These are phyloP conservation scores for Candida coquimbonensis DNA, from an alignment of 805 yeast species.

Conservation along the genomic window DNA sequence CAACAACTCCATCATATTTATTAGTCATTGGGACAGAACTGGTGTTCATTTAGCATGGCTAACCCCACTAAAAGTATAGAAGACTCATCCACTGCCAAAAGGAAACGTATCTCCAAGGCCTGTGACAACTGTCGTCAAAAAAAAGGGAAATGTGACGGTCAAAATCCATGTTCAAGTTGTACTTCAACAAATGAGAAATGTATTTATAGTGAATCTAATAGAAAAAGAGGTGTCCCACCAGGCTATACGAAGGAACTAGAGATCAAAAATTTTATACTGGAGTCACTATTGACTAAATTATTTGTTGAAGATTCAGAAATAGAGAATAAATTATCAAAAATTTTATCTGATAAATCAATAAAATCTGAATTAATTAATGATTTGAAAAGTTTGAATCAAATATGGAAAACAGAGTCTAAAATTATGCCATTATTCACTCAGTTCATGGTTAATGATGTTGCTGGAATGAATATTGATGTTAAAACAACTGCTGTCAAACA, in stretches of 20 bases:
- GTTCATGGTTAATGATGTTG: background rate
- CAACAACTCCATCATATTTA: too few species aligned
- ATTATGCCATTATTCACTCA: background rate
- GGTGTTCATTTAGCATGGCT: too few species aligned
- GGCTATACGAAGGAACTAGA: slow-evolving; percentile 1
- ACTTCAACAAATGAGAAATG: background rate
- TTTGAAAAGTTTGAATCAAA: background rate
- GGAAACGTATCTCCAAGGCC: slow-evolving; percentile 16
- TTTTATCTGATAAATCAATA: background rate
- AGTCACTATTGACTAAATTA: background rate
- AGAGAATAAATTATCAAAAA: background rate
- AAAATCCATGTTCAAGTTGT: background rate
- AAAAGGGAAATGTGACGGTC: slow-evolving; percentile 1
- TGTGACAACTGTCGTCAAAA: slow-evolving; percentile 2
- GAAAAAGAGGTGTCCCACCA: slow-evolving; percentile 1
- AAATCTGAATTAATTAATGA: background rate
- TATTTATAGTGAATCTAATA: background rate
- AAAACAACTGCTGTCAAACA: background rate
- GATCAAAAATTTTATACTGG: background rate
- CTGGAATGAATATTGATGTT: background rate
- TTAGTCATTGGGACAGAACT: background rate
- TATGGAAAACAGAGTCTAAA: background rate
- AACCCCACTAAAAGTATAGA: background rate
- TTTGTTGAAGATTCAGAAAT: background rate
- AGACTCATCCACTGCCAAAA: background rate